Base-by-base conservation (phyloP, 371 early-diverging fungal species). In the Haplosporangium sp. region DNA sequence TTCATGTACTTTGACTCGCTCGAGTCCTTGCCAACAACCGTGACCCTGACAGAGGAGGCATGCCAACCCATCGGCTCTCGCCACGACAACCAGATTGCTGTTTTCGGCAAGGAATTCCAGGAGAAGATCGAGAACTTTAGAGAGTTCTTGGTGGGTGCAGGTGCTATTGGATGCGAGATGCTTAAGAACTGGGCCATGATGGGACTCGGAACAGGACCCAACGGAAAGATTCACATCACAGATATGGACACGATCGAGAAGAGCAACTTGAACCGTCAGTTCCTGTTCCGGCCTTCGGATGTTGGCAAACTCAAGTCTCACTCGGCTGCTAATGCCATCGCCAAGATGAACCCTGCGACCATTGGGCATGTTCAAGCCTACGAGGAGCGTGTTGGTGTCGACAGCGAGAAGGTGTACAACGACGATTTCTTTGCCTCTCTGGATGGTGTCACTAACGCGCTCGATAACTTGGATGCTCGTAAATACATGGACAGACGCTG, bases 131-230 rank as follows among this genome's bases (percentile, higher is more conserved):
- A 92, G 20, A 94, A 97, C 81, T 85, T 91, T 47, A 91, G 93
- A 59, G 90, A 97, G 76, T 99, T 99, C 89, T 85, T 82, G 67
- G 99, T 99, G 43, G 99, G 99, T 56, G 94, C 99, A 51, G 99
- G 99, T 55, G 99, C 99, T 8, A 99, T 99, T 82, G 99, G 99
- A 57, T 99, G 99, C 86, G 99, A 99, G 85, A 99, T 99, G 97
- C 89, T 99, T 56, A 99, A 99, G 89, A 99, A 99, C 86, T 98
- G 99, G 95, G 95, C 96, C 36, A 94, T 99, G 97, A 95, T 99
- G 91, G 99, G 99, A 53, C 84, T 99, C 51, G 99, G 97, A 36
- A 85, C 92, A 10, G 97, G 97, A 41, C 88, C 90, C 45, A 83
- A 93, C 14, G 99, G 99, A 20, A 84, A 84, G 36, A 87, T 99